Conservation (phyloP, 768 basidiomycete genomes). For the Lactarius hengduanensis region DNA sequence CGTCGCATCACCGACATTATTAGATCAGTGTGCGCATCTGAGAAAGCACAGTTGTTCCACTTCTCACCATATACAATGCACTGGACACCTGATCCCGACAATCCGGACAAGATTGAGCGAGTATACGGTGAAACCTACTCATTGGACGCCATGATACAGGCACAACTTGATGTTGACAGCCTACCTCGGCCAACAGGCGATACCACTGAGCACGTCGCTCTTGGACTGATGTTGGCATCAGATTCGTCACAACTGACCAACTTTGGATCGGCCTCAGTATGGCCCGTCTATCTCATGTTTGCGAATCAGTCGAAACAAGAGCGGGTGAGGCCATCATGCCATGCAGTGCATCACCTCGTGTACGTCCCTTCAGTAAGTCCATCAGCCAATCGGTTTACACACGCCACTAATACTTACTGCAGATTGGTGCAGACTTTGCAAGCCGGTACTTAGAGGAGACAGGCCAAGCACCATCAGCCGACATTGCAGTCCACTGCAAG, state of each 20-base stretch:
- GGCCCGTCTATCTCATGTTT: not conserved
- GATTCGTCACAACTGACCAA: not conserved
- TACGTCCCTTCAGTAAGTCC: not conserved
- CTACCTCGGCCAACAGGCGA: not conserved
- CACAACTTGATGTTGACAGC: not conserved
- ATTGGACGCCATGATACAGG: not conserved
- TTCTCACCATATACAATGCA: not conserved
- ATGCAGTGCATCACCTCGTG: not conserved
- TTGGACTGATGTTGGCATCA: not conserved
- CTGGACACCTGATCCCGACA: not conserved
- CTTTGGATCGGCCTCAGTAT: not conserved
- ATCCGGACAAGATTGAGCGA: not conserved
- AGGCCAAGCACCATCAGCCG: not conserved
- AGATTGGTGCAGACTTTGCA: not conserved
- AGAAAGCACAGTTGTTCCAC: not conserved
- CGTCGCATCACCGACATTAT: not conserved
- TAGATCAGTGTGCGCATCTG: not conserved
- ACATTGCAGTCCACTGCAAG: conserved; percentile 27
- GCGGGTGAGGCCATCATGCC: not conserved
- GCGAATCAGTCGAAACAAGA: not conserved
- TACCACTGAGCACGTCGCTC: not conserved
- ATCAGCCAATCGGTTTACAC: no score
- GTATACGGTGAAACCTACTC: not conserved
- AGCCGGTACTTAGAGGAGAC: not conserved
- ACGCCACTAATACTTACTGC: no score